A percentile compares a stretch with the other conserved stretches of the same genome.
Evolutionary conservation across 108 stramenopile species (phyloP).

Genomic region (Mediolabrus comicus): DNA sequence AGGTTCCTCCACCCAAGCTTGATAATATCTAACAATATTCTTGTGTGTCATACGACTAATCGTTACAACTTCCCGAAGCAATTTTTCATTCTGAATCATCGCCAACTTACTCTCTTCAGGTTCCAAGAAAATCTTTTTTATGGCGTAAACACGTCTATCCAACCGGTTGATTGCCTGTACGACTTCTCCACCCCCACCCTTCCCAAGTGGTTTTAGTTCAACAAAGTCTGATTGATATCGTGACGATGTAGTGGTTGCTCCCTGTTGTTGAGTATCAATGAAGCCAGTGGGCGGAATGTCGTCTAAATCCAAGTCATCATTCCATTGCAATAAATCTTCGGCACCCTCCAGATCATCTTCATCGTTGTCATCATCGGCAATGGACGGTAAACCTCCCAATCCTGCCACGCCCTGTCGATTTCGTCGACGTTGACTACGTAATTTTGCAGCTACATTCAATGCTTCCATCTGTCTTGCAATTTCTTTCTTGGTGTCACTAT

Average conservation of each 20-base stretch:
- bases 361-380: conserved; percentile 12
- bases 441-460: conserved; percentile 34
- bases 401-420: background rate
- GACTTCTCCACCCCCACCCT: conserved; percentile 85
- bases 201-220: conserved; percentile 72
- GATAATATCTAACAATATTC: conserved; percentile 83
- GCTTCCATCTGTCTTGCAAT: conserved; percentile 49
- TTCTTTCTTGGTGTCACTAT: conserved; percentile 48
- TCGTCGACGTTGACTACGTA: conserved; percentile 17
- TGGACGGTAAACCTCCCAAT: background rate
- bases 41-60: conserved; percentile 83
- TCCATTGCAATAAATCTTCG: background rate
- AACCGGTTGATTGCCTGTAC: conserved; percentile 79
- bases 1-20: conserved; percentile 65
- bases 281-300: background rate
- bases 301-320: conserved; percentile 4
- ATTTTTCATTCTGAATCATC: conserved; percentile 67
- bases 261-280: background rate
- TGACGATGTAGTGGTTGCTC: conserved; percentile 13
- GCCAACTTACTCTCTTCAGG: conserved; percentile 57
- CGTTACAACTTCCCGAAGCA: conserved; percentile 79
- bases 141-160: conserved; percentile 77
- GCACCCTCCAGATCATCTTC: conserved; percentile 14
- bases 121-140: conserved; percentile 77
- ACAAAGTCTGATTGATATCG: conserved; percentile 81